Evolutionary conservation across 371 early-diverging fungal genomes (phyloP).

Genomic region (Phascolomyces articulosus): DNA sequence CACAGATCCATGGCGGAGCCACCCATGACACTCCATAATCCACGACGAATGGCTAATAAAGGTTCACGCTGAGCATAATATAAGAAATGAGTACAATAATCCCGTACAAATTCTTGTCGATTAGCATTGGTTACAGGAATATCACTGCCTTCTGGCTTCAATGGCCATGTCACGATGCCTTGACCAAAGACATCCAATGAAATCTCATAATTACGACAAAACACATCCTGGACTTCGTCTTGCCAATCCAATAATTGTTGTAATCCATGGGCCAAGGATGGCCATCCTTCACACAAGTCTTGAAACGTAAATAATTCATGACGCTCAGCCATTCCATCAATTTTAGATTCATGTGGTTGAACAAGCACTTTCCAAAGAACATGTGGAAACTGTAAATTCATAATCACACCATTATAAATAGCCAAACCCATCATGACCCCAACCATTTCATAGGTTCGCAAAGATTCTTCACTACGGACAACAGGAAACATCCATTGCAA

Average conservation of each 20-base stretch:
- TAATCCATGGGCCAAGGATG: conserved; percentile 68
- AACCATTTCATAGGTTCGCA: conserved; percentile 79
- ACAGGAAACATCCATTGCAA: conserved; percentile 89
- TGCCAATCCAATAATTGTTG: conserved; percentile 74
- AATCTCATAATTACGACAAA: conserved; percentile 84
- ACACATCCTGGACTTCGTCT: conserved; percentile 84
- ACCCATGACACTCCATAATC: conserved; percentile 75
- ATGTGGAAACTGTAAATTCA: conserved; percentile 92
- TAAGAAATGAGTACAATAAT: conserved; percentile 71
- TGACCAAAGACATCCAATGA: conserved; percentile 79
- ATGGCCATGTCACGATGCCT: conserved; percentile 61
- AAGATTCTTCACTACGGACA: conserved; percentile 16
- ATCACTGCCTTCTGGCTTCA: conserved; percentile 69
- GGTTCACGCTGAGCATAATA: conserved; percentile 66
- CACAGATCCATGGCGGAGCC: conserved; percentile 48
- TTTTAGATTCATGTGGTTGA: conserved; percentile 44
- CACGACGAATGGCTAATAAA: conserved; percentile 70
- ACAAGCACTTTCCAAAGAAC: conserved; percentile 78
- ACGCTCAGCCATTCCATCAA: conserved; percentile 24
- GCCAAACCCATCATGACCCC: conserved; percentile 94
- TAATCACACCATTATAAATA: conserved; percentile 90
- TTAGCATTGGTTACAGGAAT: conserved; percentile 81
- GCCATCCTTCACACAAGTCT: conserved; percentile 59
- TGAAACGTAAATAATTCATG: conserved; percentile 52
- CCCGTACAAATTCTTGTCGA: conserved; percentile 76